phyloP scores from a whole-genome alignment of 306 rosid species.

The Glycine latifolia region DNA sequence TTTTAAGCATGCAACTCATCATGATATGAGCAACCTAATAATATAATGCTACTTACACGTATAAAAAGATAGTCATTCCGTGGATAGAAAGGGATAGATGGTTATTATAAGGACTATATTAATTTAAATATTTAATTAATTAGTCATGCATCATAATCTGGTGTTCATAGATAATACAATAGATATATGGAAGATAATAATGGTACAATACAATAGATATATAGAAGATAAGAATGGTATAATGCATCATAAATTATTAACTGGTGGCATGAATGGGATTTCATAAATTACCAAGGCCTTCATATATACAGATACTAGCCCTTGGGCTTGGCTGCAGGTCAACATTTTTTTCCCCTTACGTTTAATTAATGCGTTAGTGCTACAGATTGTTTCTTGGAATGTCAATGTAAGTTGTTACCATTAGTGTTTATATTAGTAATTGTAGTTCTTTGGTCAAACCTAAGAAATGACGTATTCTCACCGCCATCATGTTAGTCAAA shows the following conservation, averaged over 20 bases:
- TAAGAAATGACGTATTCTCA: neutral
- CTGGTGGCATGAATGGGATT: neutral
- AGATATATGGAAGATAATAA: too few relatives aligned
- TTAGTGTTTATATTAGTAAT: neutral
- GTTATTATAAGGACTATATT: neutral
- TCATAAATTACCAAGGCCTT: neutral
- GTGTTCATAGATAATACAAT: too few relatives aligned
- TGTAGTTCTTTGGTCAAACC: neutral
- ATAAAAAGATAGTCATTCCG: neutral
- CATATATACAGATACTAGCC: too few relatives aligned
- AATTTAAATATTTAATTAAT: neutral
- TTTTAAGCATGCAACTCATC: neutral
- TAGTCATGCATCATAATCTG: neutral
- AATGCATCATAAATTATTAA: conserved; percentile 11
- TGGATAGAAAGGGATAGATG: conserved; percentile 6
- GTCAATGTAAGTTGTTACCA: too few relatives aligned
- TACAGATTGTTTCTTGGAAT: too few relatives aligned
- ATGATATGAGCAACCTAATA: conserved; percentile 7
- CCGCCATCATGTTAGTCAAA: conserved; percentile 1
- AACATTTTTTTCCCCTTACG: too few relatives aligned
- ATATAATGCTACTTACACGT: conserved; percentile 12
- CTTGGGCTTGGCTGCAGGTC: too few relatives aligned
- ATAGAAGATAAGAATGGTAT: neutral
- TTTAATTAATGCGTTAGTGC: too few relatives aligned
- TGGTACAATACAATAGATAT: neutral